Base-by-base conservation (phyloP, 179 eudicot genomes). In the Spergularia azorica region DNA sequence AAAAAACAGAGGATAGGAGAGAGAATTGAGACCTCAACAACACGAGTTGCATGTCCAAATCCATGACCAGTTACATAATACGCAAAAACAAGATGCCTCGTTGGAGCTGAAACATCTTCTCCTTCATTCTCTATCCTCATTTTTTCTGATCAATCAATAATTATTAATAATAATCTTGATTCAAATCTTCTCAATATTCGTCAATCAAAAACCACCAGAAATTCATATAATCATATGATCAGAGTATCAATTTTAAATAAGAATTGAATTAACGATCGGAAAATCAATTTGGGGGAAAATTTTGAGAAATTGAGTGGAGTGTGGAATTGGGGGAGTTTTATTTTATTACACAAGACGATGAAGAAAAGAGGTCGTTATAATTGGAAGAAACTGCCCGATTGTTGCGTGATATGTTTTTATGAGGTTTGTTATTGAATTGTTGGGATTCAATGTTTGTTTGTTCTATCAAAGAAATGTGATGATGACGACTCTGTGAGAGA, bases 11-110 rank as follows among this genome's bases (percentile, higher is more conserved):
- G 32, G 32, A 26, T 26, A 26, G 32, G 32, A 26, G 32, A 65
- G 6, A 15, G 21, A 50, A 11, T 2, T 17, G 52, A 20, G 0
- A 95, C 98, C 97, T 95, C 98, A 70, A 91, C 97, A 58, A 94
- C 97, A 11, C 99, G 97, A 75, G 99, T 95, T 63, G 99, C 99
- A 43, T 95, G 99, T 32, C 99, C 99, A 20, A 95, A 95, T 15
- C 99, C 99, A 86, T 95, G 99, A 46, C 99, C 99, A 21, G 99
- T 93, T 67, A 95, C 97, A 78, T 95, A 95, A 69, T 91, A 95
- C 70, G 99, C 98, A 74, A 95, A 93, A 0, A 93, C 94, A 14
- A 95, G 89, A 10, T 86, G 90, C 65, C 77, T 84, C 12, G 82
- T 82, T 20, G 88, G 60, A 46, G 79, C 88, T 48, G 85, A 86